Evolutionary conservation across 2,329 filamentous ascomycete species (phyloP), one percentile per base, ranked within the genome.

Genomic region (Helotiales sp.): DNA sequence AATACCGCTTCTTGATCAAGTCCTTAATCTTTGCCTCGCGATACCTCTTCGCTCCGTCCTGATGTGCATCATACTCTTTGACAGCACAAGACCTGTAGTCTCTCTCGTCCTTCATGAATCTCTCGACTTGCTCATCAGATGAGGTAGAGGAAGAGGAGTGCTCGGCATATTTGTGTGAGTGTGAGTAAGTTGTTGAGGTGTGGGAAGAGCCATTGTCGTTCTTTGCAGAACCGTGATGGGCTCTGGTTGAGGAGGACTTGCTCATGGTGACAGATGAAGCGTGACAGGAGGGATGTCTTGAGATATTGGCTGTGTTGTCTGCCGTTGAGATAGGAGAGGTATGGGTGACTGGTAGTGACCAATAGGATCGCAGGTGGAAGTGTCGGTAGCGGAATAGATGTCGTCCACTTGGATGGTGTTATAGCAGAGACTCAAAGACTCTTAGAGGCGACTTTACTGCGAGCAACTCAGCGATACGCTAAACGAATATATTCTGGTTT

Each of bases 101-200:
- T 15, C 60, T 52, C 12, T 60, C 59, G 4, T 62, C 64, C 17
- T 52, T 33, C 12, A 63, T 49, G 44, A 55, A 65, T 5, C 50
- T 24, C 2, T 60, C 52, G 15, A 63, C 19, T 22, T 10, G 54
- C 36, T 24, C 24, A 8, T 44, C 22, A 10, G 34, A 42, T 13
- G 46, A 15, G 12, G 34, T 31, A 22, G 38, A 38, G 27, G 17
- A n/a, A 17, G 49, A 34, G 17, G 46, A 30, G n/a, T 30, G 22
- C 13, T 47, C 1, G 76, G 78, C 3, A 76, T 55, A 31, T 15
- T 29, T 47, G n/a, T 44, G 25, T 33, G 34, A 38, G 36, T 48
- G 33, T 15, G 25, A 24, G n/a, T 27, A 40, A 22, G 51, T 46
- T 15, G 24, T 50, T 25, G 40, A 42, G 19, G 42, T 29, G 5